phyloP scores from a whole-genome alignment of 1,284 basidiomycete genomes.

The Pyrrhoderma noxium region DNA sequence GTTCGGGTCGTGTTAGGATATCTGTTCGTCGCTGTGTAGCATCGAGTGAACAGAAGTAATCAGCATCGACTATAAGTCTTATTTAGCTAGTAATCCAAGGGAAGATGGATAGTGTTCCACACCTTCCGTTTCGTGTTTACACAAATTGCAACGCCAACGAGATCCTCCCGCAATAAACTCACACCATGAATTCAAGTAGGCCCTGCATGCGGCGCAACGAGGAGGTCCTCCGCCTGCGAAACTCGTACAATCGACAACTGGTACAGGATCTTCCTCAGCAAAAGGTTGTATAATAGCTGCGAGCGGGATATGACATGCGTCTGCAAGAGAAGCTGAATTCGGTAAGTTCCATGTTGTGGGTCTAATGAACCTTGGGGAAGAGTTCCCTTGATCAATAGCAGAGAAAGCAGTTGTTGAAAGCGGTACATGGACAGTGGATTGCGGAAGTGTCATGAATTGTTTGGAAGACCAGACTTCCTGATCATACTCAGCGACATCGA shows the following conservation, averaged over 20 bases:
- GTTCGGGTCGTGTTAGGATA: conserved; percentile 76
- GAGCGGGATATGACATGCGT: conserved; percentile 80
- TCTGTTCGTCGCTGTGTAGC: conserved; percentile 78
- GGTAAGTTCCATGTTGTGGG: conserved; percentile 72
- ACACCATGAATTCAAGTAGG: conserved; percentile 95
- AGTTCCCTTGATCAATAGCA: conserved; percentile 92
- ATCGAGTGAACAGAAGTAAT: conserved; percentile 87
- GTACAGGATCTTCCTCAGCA: conserved; percentile 80
- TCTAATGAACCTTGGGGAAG: conserved; percentile 60
- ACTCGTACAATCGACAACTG: conserved; percentile 53
- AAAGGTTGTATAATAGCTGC: conserved; percentile 89
- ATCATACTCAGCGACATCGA: conserved; percentile 80
- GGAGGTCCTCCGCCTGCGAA: conserved; percentile 67
- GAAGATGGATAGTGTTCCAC: conserved; percentile 20
- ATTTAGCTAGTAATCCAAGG: conserved; percentile 2
- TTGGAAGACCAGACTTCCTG: conserved; percentile 78
- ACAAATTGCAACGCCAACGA: conserved; percentile 92
- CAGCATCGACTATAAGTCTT: conserved; percentile 27
- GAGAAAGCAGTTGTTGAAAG: conserved; percentile 83
- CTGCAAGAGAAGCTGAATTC: conserved; percentile 70
- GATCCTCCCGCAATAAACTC: conserved; percentile 80
- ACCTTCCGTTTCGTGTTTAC: conserved; percentile 79
- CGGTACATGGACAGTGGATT: conserved; percentile 61
- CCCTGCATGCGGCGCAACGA: conserved; percentile 81
- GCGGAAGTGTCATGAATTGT: conserved; percentile 67